Evolutionary conservation across 495 filamentous ascomycete species (phyloP).

Genomic region (Lasiosphaeria miniovina): DNA sequence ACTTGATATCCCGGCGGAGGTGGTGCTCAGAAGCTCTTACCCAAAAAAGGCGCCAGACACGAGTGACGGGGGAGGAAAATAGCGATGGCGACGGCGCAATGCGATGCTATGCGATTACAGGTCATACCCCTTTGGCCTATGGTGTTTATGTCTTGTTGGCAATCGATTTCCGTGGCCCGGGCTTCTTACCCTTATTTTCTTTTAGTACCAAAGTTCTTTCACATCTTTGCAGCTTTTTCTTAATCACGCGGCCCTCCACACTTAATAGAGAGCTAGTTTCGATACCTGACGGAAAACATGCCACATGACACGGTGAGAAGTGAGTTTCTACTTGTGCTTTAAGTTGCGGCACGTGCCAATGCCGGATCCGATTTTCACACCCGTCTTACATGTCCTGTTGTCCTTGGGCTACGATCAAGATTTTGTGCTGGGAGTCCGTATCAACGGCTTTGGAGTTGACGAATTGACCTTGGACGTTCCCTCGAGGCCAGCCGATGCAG

Average conservation of each 20-base stretch:
- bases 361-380: too few species aligned
- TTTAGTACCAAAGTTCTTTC: constrained; percentile 35
- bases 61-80: constrained; percentile 19
- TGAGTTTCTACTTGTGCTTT: not conserved
- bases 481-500: not conserved
- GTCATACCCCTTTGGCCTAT: constrained; percentile 30
- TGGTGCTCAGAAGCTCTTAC: constrained; percentile 14
- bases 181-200: constrained; percentile 32
- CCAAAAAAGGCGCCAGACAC: constrained; percentile 5
- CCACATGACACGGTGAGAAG: constrained; percentile 13
- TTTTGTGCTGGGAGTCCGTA: too few species aligned
- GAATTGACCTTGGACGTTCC: too few species aligned
- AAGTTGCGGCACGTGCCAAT: not conserved
- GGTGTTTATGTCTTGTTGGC: constrained; percentile 32
- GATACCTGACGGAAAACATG: constrained; percentile 45
- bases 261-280: constrained; percentile 47
- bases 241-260: constrained; percentile 39
- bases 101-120: constrained; percentile 21
- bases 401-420: not conserved
- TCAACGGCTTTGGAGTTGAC: too few species aligned
- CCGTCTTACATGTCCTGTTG: not conserved
- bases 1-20: constrained; percentile 22
- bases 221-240: constrained; percentile 27
- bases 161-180: constrained; percentile 28
- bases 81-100: constrained; percentile 23